A percentile compares a stretch with the other conserved stretches of the same genome.
Conservation (phyloP, 176 grass and related monocot species). For the Bothriochloa decipiens region DNA sequence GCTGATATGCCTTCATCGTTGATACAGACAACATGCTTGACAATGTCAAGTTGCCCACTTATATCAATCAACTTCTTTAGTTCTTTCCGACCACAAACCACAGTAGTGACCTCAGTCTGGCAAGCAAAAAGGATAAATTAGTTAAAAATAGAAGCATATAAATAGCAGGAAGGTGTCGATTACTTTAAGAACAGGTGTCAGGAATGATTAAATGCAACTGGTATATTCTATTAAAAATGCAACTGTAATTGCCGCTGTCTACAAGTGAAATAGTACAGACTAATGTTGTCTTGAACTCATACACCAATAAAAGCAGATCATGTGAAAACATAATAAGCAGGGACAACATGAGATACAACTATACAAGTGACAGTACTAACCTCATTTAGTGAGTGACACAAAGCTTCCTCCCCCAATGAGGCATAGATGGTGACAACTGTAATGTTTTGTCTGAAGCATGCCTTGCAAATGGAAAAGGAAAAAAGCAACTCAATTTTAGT, state of each 20-base stretch:
- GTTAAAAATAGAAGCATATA: conserved; percentile 22
- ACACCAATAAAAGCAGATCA: conserved; percentile 21
- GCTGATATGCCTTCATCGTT: conserved; percentile 71
- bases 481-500: conserved; percentile 27
- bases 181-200: conserved; percentile 4
- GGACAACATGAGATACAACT: conserved; percentile 16
- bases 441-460: conserved; percentile 88
- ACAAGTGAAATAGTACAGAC: not conserved
- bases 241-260: conserved; percentile 8
- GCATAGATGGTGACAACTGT: conserved; percentile 94
- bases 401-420: conserved; percentile 88
- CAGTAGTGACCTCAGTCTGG: conserved; percentile 93
- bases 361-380: conserved; percentile 47
- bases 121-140: conserved; percentile 33
- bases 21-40: conserved; percentile 81
- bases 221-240: not conserved
- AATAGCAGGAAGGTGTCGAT: not conserved
- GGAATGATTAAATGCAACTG: conserved; percentile 6
- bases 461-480: conserved; percentile 51
- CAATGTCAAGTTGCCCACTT: conserved; percentile 74
- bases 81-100: conserved; percentile 90
- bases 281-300: conserved; percentile 20
- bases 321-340: conserved; percentile 1
- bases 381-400: conserved; percentile 98
- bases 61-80: conserved; percentile 91